phyloP scores from a whole-genome alignment of 2,329 filamentous ascomycete species.

The Alternaria burnsii region DNA sequence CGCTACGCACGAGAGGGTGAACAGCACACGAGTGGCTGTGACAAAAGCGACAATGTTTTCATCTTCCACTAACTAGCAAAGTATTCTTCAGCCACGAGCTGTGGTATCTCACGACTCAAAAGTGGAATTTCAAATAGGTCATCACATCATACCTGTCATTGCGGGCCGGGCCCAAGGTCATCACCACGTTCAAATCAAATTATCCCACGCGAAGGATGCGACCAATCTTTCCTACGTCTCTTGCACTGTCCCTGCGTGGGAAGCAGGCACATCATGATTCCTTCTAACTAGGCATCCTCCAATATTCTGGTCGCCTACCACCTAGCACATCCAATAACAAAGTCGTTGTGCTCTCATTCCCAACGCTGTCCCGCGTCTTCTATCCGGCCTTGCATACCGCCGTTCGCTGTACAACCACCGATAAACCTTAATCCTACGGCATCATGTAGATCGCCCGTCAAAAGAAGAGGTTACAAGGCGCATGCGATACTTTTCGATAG shows the following conservation, averaged over 20 bases:
- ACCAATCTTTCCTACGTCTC: neutral
- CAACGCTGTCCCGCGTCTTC: neutral
- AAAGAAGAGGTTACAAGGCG: conserved; percentile 1
- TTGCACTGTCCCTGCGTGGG: neutral
- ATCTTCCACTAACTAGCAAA: neutral
- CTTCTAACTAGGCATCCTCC: neutral
- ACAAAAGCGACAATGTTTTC: neutral
- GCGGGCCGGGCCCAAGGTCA: neutral
- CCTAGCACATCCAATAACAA: neutral
- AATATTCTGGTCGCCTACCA: neutral
- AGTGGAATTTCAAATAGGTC: neutral
- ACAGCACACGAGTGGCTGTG: neutral
- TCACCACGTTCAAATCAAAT: neutral
- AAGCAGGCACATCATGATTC: neutral
- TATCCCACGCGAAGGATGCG: neutral
- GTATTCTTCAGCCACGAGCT: neutral
- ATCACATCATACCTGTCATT: neutral
- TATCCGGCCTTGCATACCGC: conserved; percentile 2
- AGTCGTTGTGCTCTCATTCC: neutral
- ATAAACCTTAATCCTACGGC: conserved; percentile 1
- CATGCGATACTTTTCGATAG: conserved; percentile 3
- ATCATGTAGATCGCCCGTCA: neutral
- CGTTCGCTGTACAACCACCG: conserved; percentile 1
- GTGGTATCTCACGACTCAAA: neutral
- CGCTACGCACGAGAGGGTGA: neutral